Conservation (phyloP, 75 land plant genomes). For the Pinus tabuliformis region DNA sequence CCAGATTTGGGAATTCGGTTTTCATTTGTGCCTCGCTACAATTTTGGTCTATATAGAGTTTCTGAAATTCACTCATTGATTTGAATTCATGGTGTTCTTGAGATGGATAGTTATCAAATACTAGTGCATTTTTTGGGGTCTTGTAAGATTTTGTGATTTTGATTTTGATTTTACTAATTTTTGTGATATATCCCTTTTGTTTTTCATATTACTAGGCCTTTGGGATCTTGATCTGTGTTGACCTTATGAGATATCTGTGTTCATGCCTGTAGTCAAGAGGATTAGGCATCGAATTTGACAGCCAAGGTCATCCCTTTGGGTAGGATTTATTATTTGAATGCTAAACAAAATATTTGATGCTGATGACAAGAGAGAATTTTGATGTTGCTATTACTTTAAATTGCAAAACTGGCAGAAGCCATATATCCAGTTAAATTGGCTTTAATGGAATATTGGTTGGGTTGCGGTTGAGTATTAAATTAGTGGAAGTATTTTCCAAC, state of each 20-base stretch:
- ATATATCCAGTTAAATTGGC: background rate
- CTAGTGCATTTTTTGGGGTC: background rate
- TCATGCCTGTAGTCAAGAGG: background rate
- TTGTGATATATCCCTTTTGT: background rate
- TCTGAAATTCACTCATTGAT: background rate
- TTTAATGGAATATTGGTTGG: too few species aligned
- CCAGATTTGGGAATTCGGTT: background rate
- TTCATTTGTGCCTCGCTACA: background rate
- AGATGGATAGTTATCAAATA: background rate
- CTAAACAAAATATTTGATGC: too few species aligned
- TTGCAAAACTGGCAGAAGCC: background rate
- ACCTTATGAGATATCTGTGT: background rate
- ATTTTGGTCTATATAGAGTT: background rate
- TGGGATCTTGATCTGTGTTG: background rate
- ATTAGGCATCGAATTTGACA: background rate
- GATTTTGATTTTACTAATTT: background rate
- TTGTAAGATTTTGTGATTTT: background rate
- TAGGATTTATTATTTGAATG: background rate
- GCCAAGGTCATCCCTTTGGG: background rate
- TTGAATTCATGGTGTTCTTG: background rate
- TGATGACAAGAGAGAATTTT: background rate
- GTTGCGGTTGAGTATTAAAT: too few species aligned
- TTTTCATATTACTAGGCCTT: background rate
- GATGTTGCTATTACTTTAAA: background rate
- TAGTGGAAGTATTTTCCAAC: too few species aligned